These are phyloP conservation scores for Cladosporium sp. DNA, from an alignment of 2,329 filamentous ascomycete genomes.

Conservation along the genomic window DNA sequence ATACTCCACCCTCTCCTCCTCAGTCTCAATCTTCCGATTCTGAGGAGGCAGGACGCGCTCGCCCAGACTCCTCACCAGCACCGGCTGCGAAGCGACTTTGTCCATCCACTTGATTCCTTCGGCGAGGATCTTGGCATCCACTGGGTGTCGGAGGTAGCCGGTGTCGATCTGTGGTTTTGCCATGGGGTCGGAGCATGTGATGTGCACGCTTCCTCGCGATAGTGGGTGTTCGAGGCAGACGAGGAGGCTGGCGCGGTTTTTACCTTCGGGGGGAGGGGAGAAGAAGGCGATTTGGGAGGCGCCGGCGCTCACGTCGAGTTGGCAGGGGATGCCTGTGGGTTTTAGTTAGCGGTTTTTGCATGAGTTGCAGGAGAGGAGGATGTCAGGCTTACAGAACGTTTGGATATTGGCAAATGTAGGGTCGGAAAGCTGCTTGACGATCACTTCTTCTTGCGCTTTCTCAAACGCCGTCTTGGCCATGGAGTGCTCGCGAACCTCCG, in stretches of 20 bases:
- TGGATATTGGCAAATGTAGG: conserved; percentile 35
- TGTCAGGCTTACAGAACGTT: conserved; percentile 25
- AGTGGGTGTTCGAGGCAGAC: conserved; percentile 32
- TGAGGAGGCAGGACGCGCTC: conserved; percentile 32
- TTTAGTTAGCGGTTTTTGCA: not conserved
- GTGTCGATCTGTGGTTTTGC: conserved; percentile 23
- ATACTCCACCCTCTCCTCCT: conserved; percentile 22
- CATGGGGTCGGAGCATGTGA: conserved; percentile 18
- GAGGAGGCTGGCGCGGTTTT: conserved; percentile 27
- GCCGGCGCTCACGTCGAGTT: conserved; percentile 28
- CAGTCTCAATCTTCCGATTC: conserved; percentile 14
- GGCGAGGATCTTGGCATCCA: conserved; percentile 39
- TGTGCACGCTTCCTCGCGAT: conserved; percentile 25
- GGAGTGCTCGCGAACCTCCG: conserved; percentile 30
- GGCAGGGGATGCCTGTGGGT: conserved; percentile 23
- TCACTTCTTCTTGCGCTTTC: conserved; percentile 31
- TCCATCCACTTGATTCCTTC: conserved; percentile 35
- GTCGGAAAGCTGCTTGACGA: conserved; percentile 30
- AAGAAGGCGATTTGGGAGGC: conserved; percentile 30
- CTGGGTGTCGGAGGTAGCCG: conserved; percentile 36
- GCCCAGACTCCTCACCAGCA: conserved; percentile 39
- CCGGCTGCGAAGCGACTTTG: conserved; percentile 40
- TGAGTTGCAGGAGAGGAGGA: not conserved
- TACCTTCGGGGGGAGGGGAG: conserved; percentile 27
- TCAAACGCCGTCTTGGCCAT: conserved; percentile 32